Percentiles rank a stretch among this genome's conserved stretches.
These are phyloP conservation scores for Neurospora sp. DNA, from an alignment of 495 filamentous ascomycete species.

Conservation along the genomic window DNA sequence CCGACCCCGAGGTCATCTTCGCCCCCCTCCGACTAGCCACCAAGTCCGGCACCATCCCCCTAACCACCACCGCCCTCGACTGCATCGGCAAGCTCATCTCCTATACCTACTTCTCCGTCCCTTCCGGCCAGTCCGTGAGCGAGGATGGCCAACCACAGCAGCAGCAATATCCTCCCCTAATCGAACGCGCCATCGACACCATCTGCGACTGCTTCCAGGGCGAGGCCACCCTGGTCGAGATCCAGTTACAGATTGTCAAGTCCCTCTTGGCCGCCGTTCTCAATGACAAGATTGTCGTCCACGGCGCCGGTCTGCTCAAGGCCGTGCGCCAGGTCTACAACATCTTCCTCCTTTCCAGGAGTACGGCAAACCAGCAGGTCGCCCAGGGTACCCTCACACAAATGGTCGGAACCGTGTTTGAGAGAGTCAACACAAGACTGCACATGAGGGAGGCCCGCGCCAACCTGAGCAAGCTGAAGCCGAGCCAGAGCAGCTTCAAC, in stretches of 20 bases:
- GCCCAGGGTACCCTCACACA: slow-evolving; percentile 95
- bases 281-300: slow-evolving; percentile 97
- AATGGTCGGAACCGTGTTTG: slow-evolving; percentile 98
- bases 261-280: slow-evolving; percentile 88
- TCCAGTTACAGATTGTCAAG: slow-evolving; percentile 97
- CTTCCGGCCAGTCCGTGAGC: slow-evolving; percentile 31
- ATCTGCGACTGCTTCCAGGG: slow-evolving; percentile 99
- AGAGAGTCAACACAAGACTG: slow-evolving; percentile 78
- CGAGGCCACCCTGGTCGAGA: slow-evolving; percentile 78
- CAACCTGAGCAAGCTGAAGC: slow-evolving; percentile 41
- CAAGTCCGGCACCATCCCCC: slow-evolving; percentile 66
- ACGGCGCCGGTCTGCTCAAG: slow-evolving; percentile 92
- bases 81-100: slow-evolving; percentile 98
- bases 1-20: slow-evolving; percentile 85
- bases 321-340: slow-evolving; percentile 99
- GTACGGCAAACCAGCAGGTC: slow-evolving; percentile 84
- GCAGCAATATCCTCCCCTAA: slow-evolving; percentile 41
- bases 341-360: slow-evolving; percentile 91
- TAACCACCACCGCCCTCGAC: slow-evolving; percentile 85
- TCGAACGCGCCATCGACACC: slow-evolving; percentile 96
- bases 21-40: slow-evolving; percentile 82
- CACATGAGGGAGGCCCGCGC: slow-evolving; percentile 69
- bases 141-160: slow-evolving; percentile 42
- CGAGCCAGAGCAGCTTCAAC: slow-evolving; percentile 34
- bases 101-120: slow-evolving; percentile 90